phyloP scores from a whole-genome alignment of 1,284 basidiomycete species.

The Leccinum variabile region DNA sequence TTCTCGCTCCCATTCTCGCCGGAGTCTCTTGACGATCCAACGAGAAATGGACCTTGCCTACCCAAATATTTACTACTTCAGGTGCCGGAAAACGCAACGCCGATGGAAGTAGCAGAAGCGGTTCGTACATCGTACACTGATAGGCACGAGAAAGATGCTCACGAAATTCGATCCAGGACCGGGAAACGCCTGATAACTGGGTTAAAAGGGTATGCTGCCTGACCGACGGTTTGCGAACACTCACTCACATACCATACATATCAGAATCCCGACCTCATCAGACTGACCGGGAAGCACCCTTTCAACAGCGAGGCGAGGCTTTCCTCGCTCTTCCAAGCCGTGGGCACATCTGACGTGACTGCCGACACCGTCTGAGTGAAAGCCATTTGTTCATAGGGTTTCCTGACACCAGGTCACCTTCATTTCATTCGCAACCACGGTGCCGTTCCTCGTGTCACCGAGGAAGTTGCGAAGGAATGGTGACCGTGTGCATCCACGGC shows the following conservation, averaged over 20 bases:
- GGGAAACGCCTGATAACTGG: slow-evolving; percentile 46
- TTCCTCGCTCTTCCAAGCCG: slow-evolving; percentile 43
- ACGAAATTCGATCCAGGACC: slow-evolving; percentile 24
- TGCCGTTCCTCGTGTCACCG: slow-evolving; percentile 53
- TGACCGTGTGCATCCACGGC: slow-evolving; percentile 49
- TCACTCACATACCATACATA: background rate
- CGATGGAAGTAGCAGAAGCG: slow-evolving; percentile 22
- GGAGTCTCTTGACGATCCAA: slow-evolving; percentile 18
- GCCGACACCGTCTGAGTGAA: background rate
- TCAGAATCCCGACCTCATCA: slow-evolving; percentile 36
- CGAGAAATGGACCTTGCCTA: slow-evolving; percentile 22
- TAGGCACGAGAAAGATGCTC: background rate
- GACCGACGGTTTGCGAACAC: background rate
- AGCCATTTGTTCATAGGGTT: slow-evolving; percentile 40
- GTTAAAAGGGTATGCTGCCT: slow-evolving; percentile 35
- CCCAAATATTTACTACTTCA: slow-evolving; percentile 25
- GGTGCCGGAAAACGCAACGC: slow-evolving; percentile 23
- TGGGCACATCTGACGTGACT: slow-evolving; percentile 3
- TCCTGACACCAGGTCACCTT: slow-evolving; percentile 63
- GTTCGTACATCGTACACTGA: slow-evolving; percentile 6
- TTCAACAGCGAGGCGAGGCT: slow-evolving; percentile 61
- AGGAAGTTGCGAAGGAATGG: slow-evolving; percentile 46
- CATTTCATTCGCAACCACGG: slow-evolving; percentile 72
- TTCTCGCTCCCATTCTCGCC: slow-evolving; percentile 22
- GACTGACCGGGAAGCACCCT: slow-evolving; percentile 61